Conservation (phyloP, 1,284 basidiomycete species). For the Tilletiaria anomala region DNA sequence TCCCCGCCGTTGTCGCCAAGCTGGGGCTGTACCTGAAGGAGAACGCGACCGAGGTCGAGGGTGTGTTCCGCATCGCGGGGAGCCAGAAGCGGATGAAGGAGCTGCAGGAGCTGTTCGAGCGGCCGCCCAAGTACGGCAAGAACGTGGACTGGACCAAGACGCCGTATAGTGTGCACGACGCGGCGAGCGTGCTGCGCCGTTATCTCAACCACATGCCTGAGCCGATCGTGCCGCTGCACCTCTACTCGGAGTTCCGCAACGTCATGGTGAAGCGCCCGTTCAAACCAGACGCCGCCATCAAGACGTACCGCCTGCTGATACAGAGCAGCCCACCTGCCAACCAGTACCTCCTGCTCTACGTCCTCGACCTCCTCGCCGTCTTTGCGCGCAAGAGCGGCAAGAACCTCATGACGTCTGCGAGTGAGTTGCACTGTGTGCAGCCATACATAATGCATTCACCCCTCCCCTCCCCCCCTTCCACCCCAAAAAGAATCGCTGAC, state of each 20-base stretch:
- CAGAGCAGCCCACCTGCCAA: slow-evolving; percentile 68
- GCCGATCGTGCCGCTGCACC: slow-evolving; percentile 71
- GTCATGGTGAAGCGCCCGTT: slow-evolving; percentile 44
- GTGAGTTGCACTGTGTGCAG: slow-evolving; percentile 45
- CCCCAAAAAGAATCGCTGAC: too few relatives aligned
- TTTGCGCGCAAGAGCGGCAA: slow-evolving; percentile 79
- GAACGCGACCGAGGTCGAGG: slow-evolving; percentile 74
- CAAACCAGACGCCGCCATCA: slow-evolving; percentile 22
- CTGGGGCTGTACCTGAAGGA: slow-evolving; percentile 51
- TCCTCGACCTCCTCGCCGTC: slow-evolving; percentile 84
- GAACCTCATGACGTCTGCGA: slow-evolving; percentile 89
- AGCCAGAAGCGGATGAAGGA: slow-evolving; percentile 91
- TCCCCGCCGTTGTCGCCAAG: slow-evolving; percentile 92
- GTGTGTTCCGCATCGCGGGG: slow-evolving; percentile 62
- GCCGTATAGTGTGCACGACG: slow-evolving; percentile 76
- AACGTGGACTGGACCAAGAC: slow-evolving; percentile 69
- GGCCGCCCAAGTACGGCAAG: slow-evolving; percentile 85
- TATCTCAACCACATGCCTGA: slow-evolving; percentile 95
- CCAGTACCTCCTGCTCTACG: slow-evolving; percentile 86
- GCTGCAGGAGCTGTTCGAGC: slow-evolving; percentile 76
- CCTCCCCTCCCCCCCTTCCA: not conserved
- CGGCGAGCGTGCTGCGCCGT: slow-evolving; percentile 84
- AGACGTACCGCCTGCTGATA: slow-evolving; percentile 64
- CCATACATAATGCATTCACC: not conserved
- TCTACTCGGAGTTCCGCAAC: slow-evolving; percentile 78